These are phyloP conservation scores for Cicer cuneatum DNA, from an alignment of 306 rosid genomes.

Conservation along the genomic window DNA sequence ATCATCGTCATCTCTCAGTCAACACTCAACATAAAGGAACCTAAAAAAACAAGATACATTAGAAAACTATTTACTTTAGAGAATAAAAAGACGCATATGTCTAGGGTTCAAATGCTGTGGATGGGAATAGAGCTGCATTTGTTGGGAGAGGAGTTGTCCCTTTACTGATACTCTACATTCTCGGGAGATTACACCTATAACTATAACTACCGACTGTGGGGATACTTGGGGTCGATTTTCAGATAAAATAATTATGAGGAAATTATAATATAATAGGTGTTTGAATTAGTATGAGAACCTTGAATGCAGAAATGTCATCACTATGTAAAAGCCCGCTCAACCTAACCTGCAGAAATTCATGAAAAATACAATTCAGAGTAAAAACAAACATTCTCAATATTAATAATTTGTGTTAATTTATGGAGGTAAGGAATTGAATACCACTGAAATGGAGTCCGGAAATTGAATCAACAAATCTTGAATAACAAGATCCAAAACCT, in stretches of 20 bases:
- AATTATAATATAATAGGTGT: background rate
- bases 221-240: background rate
- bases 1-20: conserved; percentile 19
- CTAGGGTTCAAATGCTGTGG: background rate
- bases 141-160: background rate
- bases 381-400: conserved; percentile 1
- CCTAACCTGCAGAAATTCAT: conserved; percentile 63
- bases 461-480: conserved; percentile 65
- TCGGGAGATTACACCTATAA: background rate
- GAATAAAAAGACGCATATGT: background rate
- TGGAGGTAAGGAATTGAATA: conserved; percentile 45
- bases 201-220: background rate
- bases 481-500: conserved; percentile 86
- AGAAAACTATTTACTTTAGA: background rate
- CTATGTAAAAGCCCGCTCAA: conserved; percentile 83
- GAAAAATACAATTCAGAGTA: conserved; percentile 12
- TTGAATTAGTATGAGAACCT: conserved; percentile 56
- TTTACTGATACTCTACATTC: background rate
- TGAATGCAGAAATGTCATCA: conserved; percentile 80
- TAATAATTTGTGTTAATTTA: background rate
- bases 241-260: background rate
- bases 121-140: background rate
- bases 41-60: background rate
- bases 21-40: conserved; percentile 23
- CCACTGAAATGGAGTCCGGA: conserved; percentile 82